phyloP scores from a whole-genome alignment of 2,329 filamentous ascomycete genomes.

The Calonectria honghensis region DNA sequence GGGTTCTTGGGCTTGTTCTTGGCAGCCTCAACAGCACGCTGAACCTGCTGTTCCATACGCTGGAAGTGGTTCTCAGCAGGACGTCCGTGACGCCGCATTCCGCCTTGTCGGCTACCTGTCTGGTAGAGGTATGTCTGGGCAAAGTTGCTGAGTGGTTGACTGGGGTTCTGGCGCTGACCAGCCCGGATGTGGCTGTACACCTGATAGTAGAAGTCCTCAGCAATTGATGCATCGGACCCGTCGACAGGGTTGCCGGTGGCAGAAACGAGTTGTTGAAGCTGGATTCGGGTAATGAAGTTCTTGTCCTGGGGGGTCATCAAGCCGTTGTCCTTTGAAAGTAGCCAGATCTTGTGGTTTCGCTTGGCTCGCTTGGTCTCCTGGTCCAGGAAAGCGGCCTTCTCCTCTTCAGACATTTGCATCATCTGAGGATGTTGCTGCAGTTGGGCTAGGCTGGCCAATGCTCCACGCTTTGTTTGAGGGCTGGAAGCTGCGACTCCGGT shows the following conservation, averaged over 20 bases:
- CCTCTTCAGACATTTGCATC: constrained; percentile 86
- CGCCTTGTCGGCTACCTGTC: constrained; percentile 88
- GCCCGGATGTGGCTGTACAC: constrained; percentile 96
- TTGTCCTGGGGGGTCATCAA: constrained; percentile 99
- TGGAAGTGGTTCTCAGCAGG: constrained; percentile 98
- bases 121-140: constrained; percentile 98
- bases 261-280: constrained; percentile 95
- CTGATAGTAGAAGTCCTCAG: constrained; percentile 99
- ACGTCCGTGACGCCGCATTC: constrained; percentile 83
- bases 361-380: constrained; percentile 97
- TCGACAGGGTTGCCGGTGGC: constrained; percentile 92
- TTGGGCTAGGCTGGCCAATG: constrained; percentile 59
- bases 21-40: constrained; percentile 95
- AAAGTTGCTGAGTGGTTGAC: constrained; percentile 95
- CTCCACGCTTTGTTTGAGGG: constrained; percentile 69
- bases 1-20: constrained; percentile 99
- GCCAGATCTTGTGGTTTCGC: constrained; percentile 97
- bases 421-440: constrained; percentile 66
- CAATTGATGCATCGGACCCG: constrained; percentile 85
- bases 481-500: constrained; percentile 55
- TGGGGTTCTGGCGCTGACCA: constrained; percentile 90
- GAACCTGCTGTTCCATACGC: constrained; percentile 99
- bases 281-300: constrained; percentile 98
- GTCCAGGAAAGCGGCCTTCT: constrained; percentile 87
- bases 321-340: constrained; percentile 94